Conservation (phyloP, 495 filamentous ascomycete genomes). For the Pyrenula aspistea region DNA sequence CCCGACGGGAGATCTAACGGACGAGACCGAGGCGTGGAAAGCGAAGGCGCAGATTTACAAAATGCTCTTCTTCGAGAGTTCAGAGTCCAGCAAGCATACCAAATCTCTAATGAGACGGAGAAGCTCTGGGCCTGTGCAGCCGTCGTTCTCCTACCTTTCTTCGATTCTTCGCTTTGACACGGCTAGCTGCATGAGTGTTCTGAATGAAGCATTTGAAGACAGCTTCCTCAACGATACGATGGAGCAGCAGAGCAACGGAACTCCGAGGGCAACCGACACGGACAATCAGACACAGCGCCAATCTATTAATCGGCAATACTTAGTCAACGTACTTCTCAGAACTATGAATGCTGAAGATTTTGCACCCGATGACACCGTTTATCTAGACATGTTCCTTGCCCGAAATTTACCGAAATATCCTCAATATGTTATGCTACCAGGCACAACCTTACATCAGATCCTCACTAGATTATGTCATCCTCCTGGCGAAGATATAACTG, state of each 20-base stretch:
- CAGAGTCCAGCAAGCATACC: conserved; percentile 51
- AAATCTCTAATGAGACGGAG: conserved; percentile 22
- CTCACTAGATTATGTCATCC: conserved; percentile 75
- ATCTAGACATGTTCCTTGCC: conserved; percentile 95
- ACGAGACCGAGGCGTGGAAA: conserved; percentile 51
- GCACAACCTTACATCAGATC: conserved; percentile 69
- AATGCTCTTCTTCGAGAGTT: conserved; percentile 58
- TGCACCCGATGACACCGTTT: conserved; percentile 71
- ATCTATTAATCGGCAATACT: conserved; percentile 78
- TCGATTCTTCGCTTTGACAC: conserved; percentile 80
- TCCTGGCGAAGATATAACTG: conserved; percentile 66
- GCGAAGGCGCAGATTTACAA: conserved; percentile 84
- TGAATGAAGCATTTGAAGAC: conserved; percentile 97
- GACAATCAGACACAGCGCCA: conserved; percentile 44
- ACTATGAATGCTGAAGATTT: conserved; percentile 70
- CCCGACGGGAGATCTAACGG: conserved; percentile 66
- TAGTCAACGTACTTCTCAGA: conserved; percentile 79
- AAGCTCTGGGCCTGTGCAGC: conserved; percentile 32
- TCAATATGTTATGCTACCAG: conserved; percentile 84
- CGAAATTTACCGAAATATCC: conserved; percentile 93
- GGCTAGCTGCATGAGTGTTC: conserved; percentile 81
- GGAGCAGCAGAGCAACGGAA: conserved; percentile 41
- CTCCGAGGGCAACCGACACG: conserved; percentile 37
- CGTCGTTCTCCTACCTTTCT: conserved; percentile 70
- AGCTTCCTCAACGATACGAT: conserved; percentile 73